Conservation (phyloP, 805 yeast species). For the Suhomyces prunicola region DNA sequence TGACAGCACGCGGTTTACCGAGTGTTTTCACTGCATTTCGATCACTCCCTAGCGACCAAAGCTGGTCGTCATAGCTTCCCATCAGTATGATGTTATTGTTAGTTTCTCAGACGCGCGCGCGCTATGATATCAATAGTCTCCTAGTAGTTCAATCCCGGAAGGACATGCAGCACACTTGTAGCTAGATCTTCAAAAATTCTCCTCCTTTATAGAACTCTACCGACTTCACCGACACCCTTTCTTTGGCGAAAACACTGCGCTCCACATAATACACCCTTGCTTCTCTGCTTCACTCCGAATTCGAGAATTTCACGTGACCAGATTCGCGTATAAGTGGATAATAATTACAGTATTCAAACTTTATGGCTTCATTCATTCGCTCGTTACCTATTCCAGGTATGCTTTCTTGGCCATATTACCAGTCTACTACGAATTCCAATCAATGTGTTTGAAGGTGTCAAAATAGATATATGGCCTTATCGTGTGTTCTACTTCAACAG, state of each 20-base stretch:
- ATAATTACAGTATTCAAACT: neutral
- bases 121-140: neutral
- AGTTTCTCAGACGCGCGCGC: neutral
- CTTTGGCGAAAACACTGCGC: neutral
- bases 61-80: neutral
- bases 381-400: neutral
- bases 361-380: neutral
- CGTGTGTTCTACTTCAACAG: neutral
- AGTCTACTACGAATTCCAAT: neutral
- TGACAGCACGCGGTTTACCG: neutral
- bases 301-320: neutral
- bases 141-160: neutral
- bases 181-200: neutral
- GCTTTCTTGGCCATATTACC: neutral
- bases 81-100: neutral
- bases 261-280: neutral
- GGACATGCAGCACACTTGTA: neutral
- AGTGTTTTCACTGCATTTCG: neutral
- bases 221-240: neutral
- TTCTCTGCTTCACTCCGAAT: neutral
- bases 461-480: neutral
- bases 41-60: conserved; percentile 1
- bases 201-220: neutral
- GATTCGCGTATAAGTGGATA: neutral
- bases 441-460: neutral